These are phyloP conservation scores for Lojkania enalia DNA, from an alignment of 2,329 filamentous ascomycete genomes.

Conservation along the genomic window DNA sequence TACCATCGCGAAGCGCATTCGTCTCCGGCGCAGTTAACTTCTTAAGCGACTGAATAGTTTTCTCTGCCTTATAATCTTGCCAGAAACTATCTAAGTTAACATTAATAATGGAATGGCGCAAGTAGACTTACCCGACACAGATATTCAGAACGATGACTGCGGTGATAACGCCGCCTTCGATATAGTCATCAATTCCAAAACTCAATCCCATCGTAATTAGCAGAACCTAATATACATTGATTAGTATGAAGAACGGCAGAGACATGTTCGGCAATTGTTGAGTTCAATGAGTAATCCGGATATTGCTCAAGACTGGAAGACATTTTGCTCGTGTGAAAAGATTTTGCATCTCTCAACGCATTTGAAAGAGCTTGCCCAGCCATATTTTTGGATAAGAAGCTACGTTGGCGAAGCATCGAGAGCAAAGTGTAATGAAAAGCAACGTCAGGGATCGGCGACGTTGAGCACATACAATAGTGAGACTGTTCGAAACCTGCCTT, in stretches of 20 bases:
- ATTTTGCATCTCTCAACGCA: no score
- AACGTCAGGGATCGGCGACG: not conserved
- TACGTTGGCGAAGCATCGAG: no score
- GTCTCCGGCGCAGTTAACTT: constrained; percentile 46
- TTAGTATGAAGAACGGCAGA: not conserved
- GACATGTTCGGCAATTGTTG: not conserved
- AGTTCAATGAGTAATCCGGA: no score
- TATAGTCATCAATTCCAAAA: constrained; percentile 66
- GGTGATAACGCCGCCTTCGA: constrained; percentile 65
- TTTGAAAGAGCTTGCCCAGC: no score
- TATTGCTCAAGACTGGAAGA: no score
- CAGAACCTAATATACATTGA: constrained; percentile 70
- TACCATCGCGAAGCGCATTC: constrained; percentile 43
- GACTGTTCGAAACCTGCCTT: constrained; percentile 75
- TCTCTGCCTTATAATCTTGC: constrained; percentile 55
- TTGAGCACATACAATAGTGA: constrained; percentile 62
- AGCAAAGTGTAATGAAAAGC: no score
- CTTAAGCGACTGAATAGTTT: constrained; percentile 47
- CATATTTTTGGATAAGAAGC: no score
- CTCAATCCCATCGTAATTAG: constrained; percentile 72
- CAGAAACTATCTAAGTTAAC: constrained; percentile 40
- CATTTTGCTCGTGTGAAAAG: no score
- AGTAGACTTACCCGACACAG: constrained; percentile 60
- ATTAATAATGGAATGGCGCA: not conserved
- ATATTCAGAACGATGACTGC: constrained; percentile 70